Evolutionary conservation across 2,329 filamentous ascomycete genomes (phyloP), one percentile per base, ranked within the genome.

Genomic region (Hypoxylon sp.): DNA sequence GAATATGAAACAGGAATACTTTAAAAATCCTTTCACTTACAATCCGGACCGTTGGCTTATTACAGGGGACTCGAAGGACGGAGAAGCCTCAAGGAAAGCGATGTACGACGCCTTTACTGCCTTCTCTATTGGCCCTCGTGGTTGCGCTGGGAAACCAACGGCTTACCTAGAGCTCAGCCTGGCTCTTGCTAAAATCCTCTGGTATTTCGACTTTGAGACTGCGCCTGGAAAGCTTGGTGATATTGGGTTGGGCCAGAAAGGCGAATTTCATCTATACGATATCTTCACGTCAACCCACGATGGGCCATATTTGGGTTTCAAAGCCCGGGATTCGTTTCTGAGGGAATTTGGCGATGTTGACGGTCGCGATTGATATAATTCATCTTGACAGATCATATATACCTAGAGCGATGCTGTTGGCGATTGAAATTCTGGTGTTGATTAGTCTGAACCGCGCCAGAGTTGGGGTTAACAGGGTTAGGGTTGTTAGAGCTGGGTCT

Each of bases 91-190:
- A 70, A 74, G 52, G 71, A 70, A 74, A 11, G 65, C 39, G 3
- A 64, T 68, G 52, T 48, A 63, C 10, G 61, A 61, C 17, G 79
- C 26, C 78, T 85, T 62, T 83, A 83, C 0, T 78, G 33, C 62
- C 11, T 68, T 68, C 37, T 70, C 62, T 5, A 31, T 53, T 17
- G 65, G 62, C 3, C 13, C 82, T 1, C 73, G 84, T 3, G 81
- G 82, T 3, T 87, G 85, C 73, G 82, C 86, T 54, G 84, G 83
- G 0, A 86, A 85, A 77, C 75, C 80, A 1, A 73, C 83, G 17
- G 81, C 82, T 8, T 81, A 83, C 65, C 79, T 81, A 53, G 82
- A 84, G 72, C 70, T 83, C 65, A 79, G 77, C 6, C 70, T 83
- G 2, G 80, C 79, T 0, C 77, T 83, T 14, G 82, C 82, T 33